Base-by-base conservation (phyloP, 1,284 basidiomycete genomes). In the Rugosomyces carneus region DNA sequence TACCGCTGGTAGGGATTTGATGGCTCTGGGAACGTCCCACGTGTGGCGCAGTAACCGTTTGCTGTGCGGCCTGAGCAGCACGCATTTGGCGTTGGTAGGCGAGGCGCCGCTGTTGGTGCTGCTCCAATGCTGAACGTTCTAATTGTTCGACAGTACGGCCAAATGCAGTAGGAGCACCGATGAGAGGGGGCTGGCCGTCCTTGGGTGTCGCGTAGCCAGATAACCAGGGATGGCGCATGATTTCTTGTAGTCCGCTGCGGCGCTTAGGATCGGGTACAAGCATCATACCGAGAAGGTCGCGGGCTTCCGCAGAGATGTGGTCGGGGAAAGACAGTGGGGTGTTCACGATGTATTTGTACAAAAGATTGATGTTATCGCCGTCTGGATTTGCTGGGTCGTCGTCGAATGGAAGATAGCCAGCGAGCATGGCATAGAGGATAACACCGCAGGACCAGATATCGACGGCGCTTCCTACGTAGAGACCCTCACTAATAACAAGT, bases 371-470 rank as follows among this genome's bases (percentile, higher is more conserved):
- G 70, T 99, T 99, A 72, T 99, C 94, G 48, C 96, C 96, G 53
- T 99, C 96, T 2, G 96, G 96, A 65, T 99, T 99, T 24, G 86
- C 87, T 1, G 96, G 96, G 67, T 99, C 96, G 65, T 99, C 96
- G 67, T 99, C 96, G 65, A 98, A 99, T n/a, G 96, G 96, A 24
- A 99, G 83, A 63, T 99, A 99, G 6, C 96, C 96, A 1, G 95
- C 93, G 9, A 99, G 81, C 95, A 99, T 99, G 46, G 96, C 96
- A 65, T 98, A 99, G 5, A 99, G 78, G 57, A 99, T 99, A 54
- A 99, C 96, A 52, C 96, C 96, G 58, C 96, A 99, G 10, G 89
- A 93, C 96, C 96, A 99, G 57, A 99, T 95, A 60, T 99, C 96
- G 49, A 99, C 96, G 1, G 96, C 94, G n/a, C 90, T 93, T 18